Percentiles rank a stretch among this genome's conserved stretches.
Evolutionary conservation across 176 grass and related monocot genomes (phyloP).

Genomic region (Calamus simplicifolius): DNA sequence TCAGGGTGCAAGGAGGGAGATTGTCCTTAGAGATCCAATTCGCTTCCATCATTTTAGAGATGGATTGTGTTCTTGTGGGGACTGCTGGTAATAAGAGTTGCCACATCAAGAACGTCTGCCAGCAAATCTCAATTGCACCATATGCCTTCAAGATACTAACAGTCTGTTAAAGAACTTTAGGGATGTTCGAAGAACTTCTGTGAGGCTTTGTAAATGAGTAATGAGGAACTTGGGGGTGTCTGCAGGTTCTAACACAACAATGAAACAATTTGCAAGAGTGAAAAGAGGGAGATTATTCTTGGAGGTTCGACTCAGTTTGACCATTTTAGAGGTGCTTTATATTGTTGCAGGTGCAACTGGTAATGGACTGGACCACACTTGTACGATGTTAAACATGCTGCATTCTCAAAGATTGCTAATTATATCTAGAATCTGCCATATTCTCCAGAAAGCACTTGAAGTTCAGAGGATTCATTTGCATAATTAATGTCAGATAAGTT

Average conservation of each 20-base stretch:
- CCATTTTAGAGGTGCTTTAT: constrained; percentile 23
- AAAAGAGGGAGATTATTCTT: constrained; percentile 19
- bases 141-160: too few species aligned
- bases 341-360: constrained; percentile 23
- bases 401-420: too few species aligned
- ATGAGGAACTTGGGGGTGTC: constrained; percentile 63
- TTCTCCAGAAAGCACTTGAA: too few species aligned
- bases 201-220: constrained; percentile 3
- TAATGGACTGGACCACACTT: background rate
- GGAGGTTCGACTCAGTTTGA: constrained; percentile 16
- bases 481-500: too few species aligned
- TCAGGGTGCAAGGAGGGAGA: constrained; percentile 39
- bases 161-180: too few species aligned
- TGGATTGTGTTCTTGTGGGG: constrained; percentile 26
- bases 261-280: constrained; percentile 49
- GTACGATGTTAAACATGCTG: too few species aligned
- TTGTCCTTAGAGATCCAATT: constrained; percentile 22
- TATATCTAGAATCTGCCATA: too few species aligned
- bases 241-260: constrained; percentile 39
- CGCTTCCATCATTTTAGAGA: constrained; percentile 27
- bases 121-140: too few species aligned
- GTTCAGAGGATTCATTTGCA: too few species aligned
- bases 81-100: constrained; percentile 14
- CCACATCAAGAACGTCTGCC: too few species aligned
- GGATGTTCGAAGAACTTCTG: too few species aligned